phyloP scores from a whole-genome alignment of 345 rosid genomes.

The Adansonia digitata region DNA sequence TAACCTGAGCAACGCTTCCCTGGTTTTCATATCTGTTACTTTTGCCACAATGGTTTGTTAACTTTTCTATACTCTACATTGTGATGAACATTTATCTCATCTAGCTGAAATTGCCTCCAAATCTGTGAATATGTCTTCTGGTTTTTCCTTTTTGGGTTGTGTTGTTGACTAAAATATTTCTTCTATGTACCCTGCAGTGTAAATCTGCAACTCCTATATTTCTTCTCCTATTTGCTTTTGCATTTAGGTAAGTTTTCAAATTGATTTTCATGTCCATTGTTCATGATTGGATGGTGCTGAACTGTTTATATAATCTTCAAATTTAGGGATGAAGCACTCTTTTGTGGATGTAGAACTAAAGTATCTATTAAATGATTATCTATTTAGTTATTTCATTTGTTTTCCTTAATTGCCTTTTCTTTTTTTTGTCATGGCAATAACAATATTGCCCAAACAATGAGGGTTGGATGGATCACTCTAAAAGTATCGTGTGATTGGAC shows the following conservation, averaged over 20 bases:
- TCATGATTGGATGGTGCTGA: not conserved
- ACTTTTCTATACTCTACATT: slow-evolving; percentile 9
- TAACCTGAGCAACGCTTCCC: slow-evolving; percentile 93
- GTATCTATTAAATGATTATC: not conserved
- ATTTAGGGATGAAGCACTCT: not conserved
- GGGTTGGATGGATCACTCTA: not conserved
- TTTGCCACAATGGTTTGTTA: slow-evolving; percentile 96
- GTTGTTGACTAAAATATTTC: slow-evolving; percentile 14
- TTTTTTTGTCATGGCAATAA: not conserved
- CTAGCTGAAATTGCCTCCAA: not conserved
- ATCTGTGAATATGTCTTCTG: slow-evolving; percentile 12
- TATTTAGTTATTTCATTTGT: not conserved
- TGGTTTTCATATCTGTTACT: slow-evolving; percentile 94
- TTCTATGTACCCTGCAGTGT: slow-evolving; percentile 54
- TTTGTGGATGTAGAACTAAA: not conserved
- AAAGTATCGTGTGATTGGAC: not conserved
- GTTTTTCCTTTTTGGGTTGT: not conserved
- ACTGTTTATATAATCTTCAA: not conserved
- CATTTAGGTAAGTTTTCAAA: slow-evolving; percentile 71
- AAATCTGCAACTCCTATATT: slow-evolving; percentile 98
- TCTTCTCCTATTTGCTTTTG: slow-evolving; percentile 96
- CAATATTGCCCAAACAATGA: not conserved
- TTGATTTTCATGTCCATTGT: slow-evolving; percentile 3
- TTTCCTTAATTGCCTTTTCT: not conserved
- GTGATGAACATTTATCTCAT: not conserved